Base-by-base conservation (phyloP, 2,329 filamentous ascomycete genomes). In the Diaporthe ampelina region DNA sequence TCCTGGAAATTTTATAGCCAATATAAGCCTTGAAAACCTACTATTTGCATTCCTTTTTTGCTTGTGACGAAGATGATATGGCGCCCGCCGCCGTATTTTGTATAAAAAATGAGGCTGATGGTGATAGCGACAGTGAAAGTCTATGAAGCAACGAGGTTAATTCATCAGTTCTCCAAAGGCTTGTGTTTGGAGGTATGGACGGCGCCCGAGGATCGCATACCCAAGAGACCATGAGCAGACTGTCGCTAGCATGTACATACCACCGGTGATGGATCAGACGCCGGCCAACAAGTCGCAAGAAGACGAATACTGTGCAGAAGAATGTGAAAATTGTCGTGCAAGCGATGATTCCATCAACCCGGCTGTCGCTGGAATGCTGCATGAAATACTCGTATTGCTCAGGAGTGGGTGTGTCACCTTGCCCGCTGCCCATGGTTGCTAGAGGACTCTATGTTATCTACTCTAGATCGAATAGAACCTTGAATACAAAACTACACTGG, bases 11-110 rank as follows among this genome's bases (percentile, higher is more conserved):
- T 6, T 0, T 13, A 1, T 6, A 11, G 37, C 9, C 15, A 29
- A 29, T 21, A 40, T 40, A 13, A 29, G 2, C 29, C 29, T 29
- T 29, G 29, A 15, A 11, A 8, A 63, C 59, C 13, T 17, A 63
- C 59, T n/a, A 63, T 13, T 4, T 21, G 59, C 13, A 63, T 17
- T 1, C 15, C 59, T 8, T 32, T 45, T 19, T 63, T 63, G 59
- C 26, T 63, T 63, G 40, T 63, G 24, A 63, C 24, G 59, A 63
- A 63, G 24, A 63, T 45, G 58, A 61, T 29, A 7, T 61, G 58
- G n/a, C 58, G 58, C 24, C 37, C 58, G 26, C 37, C 58, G n/a
- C 57, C 58, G 19, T 61, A 61, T 6, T 21, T 61, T 2, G 58
- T 43, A 3, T 9, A 5, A 0, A 61, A 6, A 1, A 15, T 37